Percentiles rank a stretch among this genome's conserved stretches.
phyloP scores from a whole-genome alignment of 306 rosid species.

The Fragaria vesca region DNA sequence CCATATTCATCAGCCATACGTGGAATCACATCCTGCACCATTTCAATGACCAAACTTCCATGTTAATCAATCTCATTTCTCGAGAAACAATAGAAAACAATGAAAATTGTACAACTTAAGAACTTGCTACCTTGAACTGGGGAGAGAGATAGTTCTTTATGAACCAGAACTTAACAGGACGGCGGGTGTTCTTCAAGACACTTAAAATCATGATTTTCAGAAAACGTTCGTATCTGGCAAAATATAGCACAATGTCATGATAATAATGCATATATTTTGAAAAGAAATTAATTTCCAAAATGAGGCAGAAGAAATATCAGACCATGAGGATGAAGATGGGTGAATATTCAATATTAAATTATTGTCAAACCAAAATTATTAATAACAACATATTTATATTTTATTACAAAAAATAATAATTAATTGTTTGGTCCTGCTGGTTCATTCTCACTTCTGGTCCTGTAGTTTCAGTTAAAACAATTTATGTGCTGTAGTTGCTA shows the following conservation, averaged over 20 bases:
- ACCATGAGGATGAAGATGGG: neutral
- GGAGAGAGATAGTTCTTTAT: slow-evolving; percentile 97
- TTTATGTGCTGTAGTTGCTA: neutral
- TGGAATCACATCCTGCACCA: slow-evolving; percentile 77
- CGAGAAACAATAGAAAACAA: slow-evolving; percentile 9
- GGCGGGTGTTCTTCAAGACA: slow-evolving; percentile 85
- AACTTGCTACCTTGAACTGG: slow-evolving; percentile 75
- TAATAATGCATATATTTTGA: neutral
- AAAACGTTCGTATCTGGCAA: slow-evolving; percentile 91
- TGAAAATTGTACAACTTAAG: neutral
- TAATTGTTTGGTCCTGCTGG: neutral
- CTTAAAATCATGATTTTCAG: slow-evolving; percentile 93
- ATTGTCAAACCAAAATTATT: neutral
- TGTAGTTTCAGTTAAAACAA: neutral
- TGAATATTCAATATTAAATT: neutral
- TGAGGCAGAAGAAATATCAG: neutral
- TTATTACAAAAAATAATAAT: neutral
- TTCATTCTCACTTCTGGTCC: neutral
- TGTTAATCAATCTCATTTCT: slow-evolving; percentile 22
- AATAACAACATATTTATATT: neutral
- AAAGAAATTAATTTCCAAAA: neutral
- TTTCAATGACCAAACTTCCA: slow-evolving; percentile 23
- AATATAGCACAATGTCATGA: slow-evolving; percentile 12
- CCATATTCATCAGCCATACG: slow-evolving; percentile 94
- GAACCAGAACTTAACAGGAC: slow-evolving; percentile 99